A percentile compares a stretch with the other conserved stretches of the same genome.
phyloP scores from a whole-genome alignment of 345 rosid genomes.

The Salix viminalis region DNA sequence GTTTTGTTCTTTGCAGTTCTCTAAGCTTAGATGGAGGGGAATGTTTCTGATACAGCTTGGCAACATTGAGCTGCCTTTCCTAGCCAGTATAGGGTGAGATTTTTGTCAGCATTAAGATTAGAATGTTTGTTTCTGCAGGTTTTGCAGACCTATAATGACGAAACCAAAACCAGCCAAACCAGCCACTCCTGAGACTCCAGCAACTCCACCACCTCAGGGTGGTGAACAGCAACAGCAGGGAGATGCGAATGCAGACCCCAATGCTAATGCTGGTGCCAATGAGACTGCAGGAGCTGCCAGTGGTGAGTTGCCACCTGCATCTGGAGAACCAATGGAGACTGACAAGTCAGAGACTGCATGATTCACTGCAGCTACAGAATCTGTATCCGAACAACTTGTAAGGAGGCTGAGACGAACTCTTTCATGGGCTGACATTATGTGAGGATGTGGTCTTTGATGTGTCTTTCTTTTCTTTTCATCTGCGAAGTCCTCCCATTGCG shows the following conservation, averaged over 20 bases:
- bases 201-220: conserved; percentile 46
- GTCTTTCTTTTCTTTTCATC: not conserved
- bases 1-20: too few species aligned
- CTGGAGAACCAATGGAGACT: conserved; percentile 76
- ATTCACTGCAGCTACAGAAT: not conserved
- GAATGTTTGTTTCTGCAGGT: conserved; percentile 30
- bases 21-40: not conserved
- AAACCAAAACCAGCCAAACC: conserved; percentile 78
- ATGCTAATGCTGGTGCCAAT: conserved; percentile 5
- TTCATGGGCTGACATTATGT: conserved; percentile 6
- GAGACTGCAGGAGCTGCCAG: conserved; percentile 26
- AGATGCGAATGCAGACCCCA: conserved; percentile 17
- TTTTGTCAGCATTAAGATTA: not conserved
- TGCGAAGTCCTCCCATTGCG: conserved; percentile 12
- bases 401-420: conserved; percentile 15
- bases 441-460: not conserved
- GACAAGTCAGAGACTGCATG: conserved; percentile 49
- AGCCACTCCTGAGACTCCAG: conserved; percentile 53
- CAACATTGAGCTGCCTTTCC: not conserved
- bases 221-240: conserved; percentile 34
- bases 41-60: not conserved
- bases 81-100: not conserved
- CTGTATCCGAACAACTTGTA: conserved; percentile 13
- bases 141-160: conserved; percentile 86
- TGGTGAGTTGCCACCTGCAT: conserved; percentile 36